Evolutionary conservation across 2,329 filamentous ascomycete species (phyloP).

Genomic region (Beauveria bassiana): DNA sequence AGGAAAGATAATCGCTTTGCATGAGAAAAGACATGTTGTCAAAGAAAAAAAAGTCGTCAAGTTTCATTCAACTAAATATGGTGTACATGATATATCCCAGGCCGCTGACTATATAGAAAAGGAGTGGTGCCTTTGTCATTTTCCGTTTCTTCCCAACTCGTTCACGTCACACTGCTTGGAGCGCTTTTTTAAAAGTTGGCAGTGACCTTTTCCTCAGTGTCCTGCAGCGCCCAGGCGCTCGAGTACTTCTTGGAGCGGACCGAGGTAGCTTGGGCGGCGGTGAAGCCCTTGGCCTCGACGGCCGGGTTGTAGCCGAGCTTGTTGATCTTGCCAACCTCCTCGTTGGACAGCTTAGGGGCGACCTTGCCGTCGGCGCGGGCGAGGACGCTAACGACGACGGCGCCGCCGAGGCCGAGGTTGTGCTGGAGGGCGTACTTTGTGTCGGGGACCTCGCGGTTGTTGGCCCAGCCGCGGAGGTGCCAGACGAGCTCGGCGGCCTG

Average conservation of each 20-base stretch:
- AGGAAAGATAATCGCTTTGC: too few species aligned
- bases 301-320: conserved; percentile 87
- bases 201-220: conserved; percentile 39
- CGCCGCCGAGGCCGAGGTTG: conserved; percentile 86
- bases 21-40: not conserved
- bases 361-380: conserved; percentile 68
- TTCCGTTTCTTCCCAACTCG: not conserved
- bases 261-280: conserved; percentile 61
- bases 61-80: conserved; percentile 7
- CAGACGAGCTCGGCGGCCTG: conserved; percentile 93
- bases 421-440: conserved; percentile 78
- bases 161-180: not conserved
- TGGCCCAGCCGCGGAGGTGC: conserved; percentile 94
- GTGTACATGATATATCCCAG: conserved; percentile 10
- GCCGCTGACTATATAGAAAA: conserved; percentile 9
- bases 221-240: conserved; percentile 71
- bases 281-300: conserved; percentile 82
- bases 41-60: not conserved
- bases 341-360: conserved; percentile 52
- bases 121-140: not conserved
- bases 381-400: conserved; percentile 85
- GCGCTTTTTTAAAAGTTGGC: conserved; percentile 24
- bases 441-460: conserved; percentile 65
- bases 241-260: conserved; percentile 60
- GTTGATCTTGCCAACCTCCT: conserved; percentile 56